These are phyloP conservation scores for Chlorella sp. DNA, from an alignment of 139 green algal species.

Conservation along the genomic window DNA sequence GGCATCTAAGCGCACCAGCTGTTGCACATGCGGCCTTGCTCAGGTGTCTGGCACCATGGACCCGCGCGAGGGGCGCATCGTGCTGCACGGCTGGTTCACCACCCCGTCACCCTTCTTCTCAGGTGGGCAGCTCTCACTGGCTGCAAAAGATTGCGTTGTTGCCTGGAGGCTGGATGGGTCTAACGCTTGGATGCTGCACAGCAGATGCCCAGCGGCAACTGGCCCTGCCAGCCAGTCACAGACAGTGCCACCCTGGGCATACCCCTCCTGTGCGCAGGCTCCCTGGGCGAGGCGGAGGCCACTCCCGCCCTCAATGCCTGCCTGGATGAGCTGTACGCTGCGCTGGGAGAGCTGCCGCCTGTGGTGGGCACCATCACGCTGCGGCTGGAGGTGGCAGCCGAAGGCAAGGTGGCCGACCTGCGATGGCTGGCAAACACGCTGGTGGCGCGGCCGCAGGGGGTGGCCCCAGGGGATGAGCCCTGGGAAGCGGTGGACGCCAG, in stretches of 20 bases:
- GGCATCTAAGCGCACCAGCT: too few relatives aligned
- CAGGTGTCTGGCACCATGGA: constrained; percentile 72
- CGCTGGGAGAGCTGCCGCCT: constrained; percentile 49
- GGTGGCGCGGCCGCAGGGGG: constrained; percentile 51
- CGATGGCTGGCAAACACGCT: constrained; percentile 66
- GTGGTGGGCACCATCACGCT: constrained; percentile 51
- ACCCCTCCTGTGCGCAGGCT: too few relatives aligned
- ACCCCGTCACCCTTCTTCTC: constrained; percentile 76
- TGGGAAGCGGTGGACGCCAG: constrained; percentile 26
- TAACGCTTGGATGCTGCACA: too few relatives aligned
- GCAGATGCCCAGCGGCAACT: too few relatives aligned
- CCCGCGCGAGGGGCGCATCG: constrained; percentile 71
- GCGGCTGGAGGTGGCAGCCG: constrained; percentile 38
- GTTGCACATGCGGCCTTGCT: too few relatives aligned
- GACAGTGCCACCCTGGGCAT: too few relatives aligned
- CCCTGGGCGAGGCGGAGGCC: constrained; percentile 55
- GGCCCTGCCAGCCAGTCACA: too few relatives aligned
- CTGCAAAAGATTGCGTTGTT: too few relatives aligned
- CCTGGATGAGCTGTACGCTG: constrained; percentile 53
- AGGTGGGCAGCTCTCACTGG: neutral
- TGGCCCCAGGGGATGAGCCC: neutral
- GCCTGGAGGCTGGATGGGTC: too few relatives aligned
- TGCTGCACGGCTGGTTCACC: constrained; percentile 90
- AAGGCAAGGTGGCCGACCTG: constrained; percentile 46
- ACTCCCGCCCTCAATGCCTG: constrained; percentile 50